Base-by-base conservation (phyloP, 768 basidiomycete genomes). In the Jaapia argillacea region DNA sequence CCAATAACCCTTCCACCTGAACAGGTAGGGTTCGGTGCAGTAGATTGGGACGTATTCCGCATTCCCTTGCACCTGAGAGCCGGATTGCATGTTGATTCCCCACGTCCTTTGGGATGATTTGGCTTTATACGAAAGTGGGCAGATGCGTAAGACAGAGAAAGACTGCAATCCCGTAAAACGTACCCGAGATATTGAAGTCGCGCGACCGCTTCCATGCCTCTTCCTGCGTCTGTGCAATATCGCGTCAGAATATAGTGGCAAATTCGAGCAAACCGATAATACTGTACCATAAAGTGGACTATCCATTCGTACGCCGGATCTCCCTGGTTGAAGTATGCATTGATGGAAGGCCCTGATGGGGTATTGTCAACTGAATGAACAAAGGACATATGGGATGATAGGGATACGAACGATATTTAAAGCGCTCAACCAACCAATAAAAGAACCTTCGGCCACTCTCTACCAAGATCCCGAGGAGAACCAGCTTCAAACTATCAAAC, bases 291-390 rank as follows among this genome's bases (percentile, higher is more conserved):
- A 43, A 70, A 68, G 6, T 64, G 54, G 1, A 70, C 50, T 4
- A 75, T 59, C 71, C 72, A 75, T 40, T 74, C 72, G 45, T 70
- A 73, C 1, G 69, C 59, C 0, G 67, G 70, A 46, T 74, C 71
- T 6, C 69, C 67, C 48, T 70, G 60, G n/a, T 57, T 54, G 45
- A 75, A 72, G 26, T 64, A 62, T 0, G 69, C 72, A 5, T 69
- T 67, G 5, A 72, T 60, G 2, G 61, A 65, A 42, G 66, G 69
- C 42, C 66, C 71, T 74, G 46, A 21, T 10, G 10, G 20, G 10
- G 37, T 22, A 10, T 16, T 13, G 37, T 38, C 37, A 22, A 21
- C 16, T 33, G 31, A 16, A 33, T 10, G 16, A 10, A 10, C 16
- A 44, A 4, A 39, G 21, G 37, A 37, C 26, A 6, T 4, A 16